Percentiles rank a stretch among this genome's conserved stretches.
Evolutionary conservation across 2,329 filamentous ascomycete genomes (phyloP).

Genomic region (Camptophora hylomeconis): DNA sequence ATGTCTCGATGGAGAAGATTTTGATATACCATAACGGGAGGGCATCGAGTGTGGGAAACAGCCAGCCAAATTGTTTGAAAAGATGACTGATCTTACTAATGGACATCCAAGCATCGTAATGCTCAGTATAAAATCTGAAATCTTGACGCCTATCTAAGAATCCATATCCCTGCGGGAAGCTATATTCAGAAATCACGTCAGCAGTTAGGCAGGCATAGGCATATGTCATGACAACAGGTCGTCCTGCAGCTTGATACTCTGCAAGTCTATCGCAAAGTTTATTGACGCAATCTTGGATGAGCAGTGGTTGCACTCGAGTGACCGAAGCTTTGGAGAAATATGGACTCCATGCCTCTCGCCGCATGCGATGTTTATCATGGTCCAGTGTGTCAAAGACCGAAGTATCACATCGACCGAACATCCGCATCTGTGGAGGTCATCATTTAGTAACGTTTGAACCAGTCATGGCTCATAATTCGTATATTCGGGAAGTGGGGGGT

Average conservation of each 20-base stretch:
- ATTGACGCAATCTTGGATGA: constrained; percentile 9
- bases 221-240: constrained; percentile 14
- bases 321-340: constrained; percentile 15
- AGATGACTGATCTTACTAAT: no score
- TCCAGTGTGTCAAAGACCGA: constrained; percentile 11
- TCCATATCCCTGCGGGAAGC: constrained; percentile 12
- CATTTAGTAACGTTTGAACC: no score
- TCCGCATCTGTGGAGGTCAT: no score
- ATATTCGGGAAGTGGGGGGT: constrained; percentile 9
- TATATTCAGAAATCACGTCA: constrained; percentile 16
- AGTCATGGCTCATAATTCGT: constrained; percentile 4
- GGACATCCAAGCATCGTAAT: no score
- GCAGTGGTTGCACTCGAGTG: constrained; percentile 5
- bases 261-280: constrained; percentile 13
- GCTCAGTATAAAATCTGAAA: no score
- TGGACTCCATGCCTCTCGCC: constrained; percentile 13
- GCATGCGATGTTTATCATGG: constrained; percentile 13
- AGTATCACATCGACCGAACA: no score
- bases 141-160: no score
- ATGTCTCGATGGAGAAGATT: no score
- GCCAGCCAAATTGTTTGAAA: no score
- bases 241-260: constrained; percentile 8
- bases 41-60: no score
- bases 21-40: no score
- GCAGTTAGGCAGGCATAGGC: constrained; percentile 15